phyloP scores from a whole-genome alignment of 2,329 filamentous ascomycete genomes.

The Aspergillus costaricaensis region DNA sequence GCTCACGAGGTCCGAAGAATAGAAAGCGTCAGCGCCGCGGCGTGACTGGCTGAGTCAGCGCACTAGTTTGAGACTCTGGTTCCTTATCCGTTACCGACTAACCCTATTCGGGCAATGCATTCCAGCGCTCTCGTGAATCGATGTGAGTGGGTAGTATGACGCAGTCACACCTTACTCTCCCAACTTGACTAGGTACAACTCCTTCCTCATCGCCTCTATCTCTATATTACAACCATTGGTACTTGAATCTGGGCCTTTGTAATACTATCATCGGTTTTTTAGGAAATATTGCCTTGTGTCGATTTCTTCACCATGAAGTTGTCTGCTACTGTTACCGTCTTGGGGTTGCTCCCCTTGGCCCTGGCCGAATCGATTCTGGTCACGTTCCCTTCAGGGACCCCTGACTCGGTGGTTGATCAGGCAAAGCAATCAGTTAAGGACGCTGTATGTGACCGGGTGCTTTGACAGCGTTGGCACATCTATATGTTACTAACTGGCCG shows the following conservation, averaged over 20 bases:
- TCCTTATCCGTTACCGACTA: background rate
- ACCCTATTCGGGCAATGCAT: background rate
- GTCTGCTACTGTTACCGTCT: conserved; percentile 55
- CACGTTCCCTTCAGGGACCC: conserved; percentile 70
- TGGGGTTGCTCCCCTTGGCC: conserved; percentile 61
- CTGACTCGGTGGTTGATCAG: conserved; percentile 66
- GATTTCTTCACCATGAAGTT: conserved; percentile 61
- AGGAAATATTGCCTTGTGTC: background rate
- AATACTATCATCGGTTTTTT: background rate
- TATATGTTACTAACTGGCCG: conserved; percentile 17
- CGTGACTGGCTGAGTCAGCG: conserved; percentile 17
- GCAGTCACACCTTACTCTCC: background rate
- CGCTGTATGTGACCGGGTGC: conserved; percentile 51
- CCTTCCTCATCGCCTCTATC: background rate
- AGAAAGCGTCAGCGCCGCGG: background rate
- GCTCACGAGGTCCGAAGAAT: conserved; percentile 1
- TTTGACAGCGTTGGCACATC: background rate
- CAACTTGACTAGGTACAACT: background rate
- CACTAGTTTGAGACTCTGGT: conserved; percentile 3
- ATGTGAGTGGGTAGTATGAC: background rate
- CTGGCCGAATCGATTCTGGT: conserved; percentile 77
- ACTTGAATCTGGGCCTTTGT: background rate
- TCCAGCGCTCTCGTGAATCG: background rate
- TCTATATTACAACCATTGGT: background rate
- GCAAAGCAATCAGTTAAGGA: conserved; percentile 71